phyloP scores from a whole-genome alignment of 108 stramenopile genomes.

The Discostella stelligeroides region DNA sequence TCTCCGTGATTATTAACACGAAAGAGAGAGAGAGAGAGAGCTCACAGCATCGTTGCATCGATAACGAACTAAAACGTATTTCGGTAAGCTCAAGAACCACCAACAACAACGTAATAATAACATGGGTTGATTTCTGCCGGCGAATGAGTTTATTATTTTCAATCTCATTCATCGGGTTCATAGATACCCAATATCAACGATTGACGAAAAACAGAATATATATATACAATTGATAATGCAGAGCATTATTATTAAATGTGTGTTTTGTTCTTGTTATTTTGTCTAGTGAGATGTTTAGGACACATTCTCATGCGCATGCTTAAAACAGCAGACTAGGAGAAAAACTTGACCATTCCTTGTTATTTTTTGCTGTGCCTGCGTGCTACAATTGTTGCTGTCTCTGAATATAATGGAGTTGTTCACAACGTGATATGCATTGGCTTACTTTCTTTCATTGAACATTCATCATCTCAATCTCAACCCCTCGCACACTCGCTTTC shows the following conservation, averaged over 20 bases:
- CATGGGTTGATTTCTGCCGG: constrained; percentile 24
- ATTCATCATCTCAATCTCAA: too few species aligned
- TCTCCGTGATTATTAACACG: too few species aligned
- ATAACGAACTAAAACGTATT: too few species aligned
- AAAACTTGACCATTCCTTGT: not conserved
- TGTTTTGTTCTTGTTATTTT: not conserved
- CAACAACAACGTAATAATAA: too few species aligned
- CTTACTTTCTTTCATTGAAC: too few species aligned
- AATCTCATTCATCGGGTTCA: constrained; percentile 7
- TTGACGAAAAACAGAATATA: not conserved
- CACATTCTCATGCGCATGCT: constrained; percentile 9
- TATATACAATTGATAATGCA: too few species aligned
- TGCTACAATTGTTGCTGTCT: constrained; percentile 11
- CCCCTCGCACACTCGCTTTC: not conserved
- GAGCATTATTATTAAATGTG: too few species aligned
- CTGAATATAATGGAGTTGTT: not conserved
- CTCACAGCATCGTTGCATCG: too few species aligned
- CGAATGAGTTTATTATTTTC: not conserved
- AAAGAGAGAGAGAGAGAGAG: too few species aligned
- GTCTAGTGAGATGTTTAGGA: constrained; percentile 10
- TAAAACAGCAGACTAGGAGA: constrained; percentile 4
- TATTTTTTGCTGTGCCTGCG: constrained; percentile 16
- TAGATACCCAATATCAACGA: constrained; percentile 6
- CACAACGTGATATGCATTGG: too few species aligned
- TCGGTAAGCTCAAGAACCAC: too few species aligned